Evolutionary conservation across 73 alveolate species (phyloP), one percentile per base, ranked within the genome.

Genomic region (Paramecium sexaurelia): DNA sequence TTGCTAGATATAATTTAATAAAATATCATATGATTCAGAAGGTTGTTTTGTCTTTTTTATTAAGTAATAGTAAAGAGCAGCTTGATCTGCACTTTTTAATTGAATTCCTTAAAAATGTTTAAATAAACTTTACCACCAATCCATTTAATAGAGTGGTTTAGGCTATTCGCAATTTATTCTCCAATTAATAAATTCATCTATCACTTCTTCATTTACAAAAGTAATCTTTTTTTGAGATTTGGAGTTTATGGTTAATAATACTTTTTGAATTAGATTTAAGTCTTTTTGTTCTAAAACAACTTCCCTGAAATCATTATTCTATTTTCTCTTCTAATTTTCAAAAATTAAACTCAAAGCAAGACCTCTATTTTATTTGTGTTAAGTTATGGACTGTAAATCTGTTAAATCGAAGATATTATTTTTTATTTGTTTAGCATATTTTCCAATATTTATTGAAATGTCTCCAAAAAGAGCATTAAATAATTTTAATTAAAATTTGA

Each of bases 381-480:
- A 5, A 29, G 43, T 9, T 61, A 61, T 32, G 2, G 39, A 26
- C n/a, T 61, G 22, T 10, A 61, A 24, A 61, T 61, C 83, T 5
- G 13, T 24, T 24, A 61, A 26, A 32, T 26, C 10, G 11, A 61
- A 29, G 0, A 61, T 26, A 29, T 19, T 32, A 2, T 29, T 61
- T 29, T 61, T 61, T 9, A 61, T 10, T 22, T 26, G 2, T 29
- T 61, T 61, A 7, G 43, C 47, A 61, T 29, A 61, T 10, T 29
- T 11, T 29, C 47, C 39, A 22, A 61, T 7, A 29, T 29, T 61
- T 0, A 61, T 13, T 61, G 39, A 61, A 26, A 45, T 32, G 26
- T 61, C 43, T 61, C 83, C 83, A 61, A 61, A 61, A 32, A 61
- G 83, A 29, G 45, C 43, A 61, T 61, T 61, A 13, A 61, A 26